phyloP scores from a whole-genome alignment of 306 rosid genomes.

The Inga leiocalycina region DNA sequence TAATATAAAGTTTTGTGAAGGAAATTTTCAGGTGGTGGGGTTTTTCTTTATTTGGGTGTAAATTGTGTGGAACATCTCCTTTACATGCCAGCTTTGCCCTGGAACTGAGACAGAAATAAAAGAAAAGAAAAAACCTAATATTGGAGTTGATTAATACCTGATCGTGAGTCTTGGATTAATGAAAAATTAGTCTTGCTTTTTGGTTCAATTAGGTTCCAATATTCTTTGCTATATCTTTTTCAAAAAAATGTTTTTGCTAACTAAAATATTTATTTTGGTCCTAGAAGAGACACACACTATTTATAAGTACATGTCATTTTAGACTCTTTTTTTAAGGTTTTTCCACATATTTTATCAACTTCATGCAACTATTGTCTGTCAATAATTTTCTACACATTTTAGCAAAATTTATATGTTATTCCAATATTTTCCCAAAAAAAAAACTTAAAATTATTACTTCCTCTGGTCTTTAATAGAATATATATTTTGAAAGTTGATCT shows the following conservation, averaged over 20 bases:
- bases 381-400: background rate
- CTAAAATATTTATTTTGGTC: background rate
- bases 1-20: background rate
- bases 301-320: background rate
- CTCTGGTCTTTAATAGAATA: too few relatives aligned
- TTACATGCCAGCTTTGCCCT: background rate
- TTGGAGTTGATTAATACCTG: background rate
- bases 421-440: too few relatives aligned
- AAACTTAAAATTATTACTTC: too few relatives aligned
- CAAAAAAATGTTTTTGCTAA: too few relatives aligned
- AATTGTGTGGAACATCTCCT: background rate
- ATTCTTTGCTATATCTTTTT: background rate
- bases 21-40: background rate
- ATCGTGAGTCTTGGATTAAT: background rate
- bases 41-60: background rate
- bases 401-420: background rate
- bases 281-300: too few relatives aligned
- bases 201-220: background rate
- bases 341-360: background rate
- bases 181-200: background rate
- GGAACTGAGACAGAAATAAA: background rate
- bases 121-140: background rate
- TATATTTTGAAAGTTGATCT: too few relatives aligned
- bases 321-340: too few relatives aligned
- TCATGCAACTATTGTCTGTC: background rate